Base-by-base conservation (phyloP, 768 basidiomycete genomes). In the Suillus subalutaceus region DNA sequence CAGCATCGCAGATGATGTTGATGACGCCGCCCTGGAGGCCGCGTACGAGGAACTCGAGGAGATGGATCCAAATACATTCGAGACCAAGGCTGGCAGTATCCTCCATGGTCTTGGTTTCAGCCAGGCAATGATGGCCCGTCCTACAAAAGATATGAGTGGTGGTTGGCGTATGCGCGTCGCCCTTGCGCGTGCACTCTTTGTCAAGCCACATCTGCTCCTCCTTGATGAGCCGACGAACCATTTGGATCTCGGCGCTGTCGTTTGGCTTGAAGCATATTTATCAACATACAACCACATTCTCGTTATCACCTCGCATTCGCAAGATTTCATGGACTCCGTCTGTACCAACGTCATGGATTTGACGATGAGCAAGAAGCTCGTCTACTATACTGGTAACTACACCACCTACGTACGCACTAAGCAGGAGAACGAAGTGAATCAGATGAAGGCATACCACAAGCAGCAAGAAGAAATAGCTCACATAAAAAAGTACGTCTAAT, bases 111-210 rank as follows among this genome's bases (percentile, higher is more conserved):
- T 99, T 46, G 97, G 97, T 18, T 99, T 99, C 82, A 83, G 85
- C 58, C 86, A 85, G 72, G 75, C 82, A 63, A 99, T 99, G 97
- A 97, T 99, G 96, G 86, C 86, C 78, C 93, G 91, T 78, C 92
- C 96, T 4, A 99, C 97, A 38, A 97, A 94, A 81, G 97, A 99
- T 77, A 99, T 99, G 97, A 91, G 89, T 73, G 97, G 97, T 86
- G 97, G 97, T 72, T 99, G 97, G 97, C 87, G 97, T 62, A 99
- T 99, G 97, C 89, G 97, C 77, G 97, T 99, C 63, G 92, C 97
- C 16, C 90, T 99, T 46, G 97, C 97, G 41, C 86, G 97, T 58
- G 97, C 97, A 1, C 85, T 99, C 48, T 98, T 99, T 79, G 81
- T 99, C 78, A 98, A 96, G 79, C 97, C 97, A 6, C 97, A 99